Conservation (phyloP, 805 yeast genomes). For the Spencermartinsiella europaea region DNA sequence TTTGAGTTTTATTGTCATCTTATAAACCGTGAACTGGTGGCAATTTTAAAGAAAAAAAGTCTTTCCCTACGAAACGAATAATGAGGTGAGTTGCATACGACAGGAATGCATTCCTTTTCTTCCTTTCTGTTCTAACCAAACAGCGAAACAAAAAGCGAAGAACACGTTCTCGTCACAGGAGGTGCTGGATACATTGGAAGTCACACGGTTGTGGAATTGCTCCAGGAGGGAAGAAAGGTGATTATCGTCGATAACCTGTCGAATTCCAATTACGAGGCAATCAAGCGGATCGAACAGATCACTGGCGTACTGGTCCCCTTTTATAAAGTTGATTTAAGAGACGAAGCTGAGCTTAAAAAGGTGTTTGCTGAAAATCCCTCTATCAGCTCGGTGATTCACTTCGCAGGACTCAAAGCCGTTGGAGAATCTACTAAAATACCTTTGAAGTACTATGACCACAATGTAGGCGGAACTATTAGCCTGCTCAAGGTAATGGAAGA, state of each 20-base stretch:
- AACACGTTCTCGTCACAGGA: conserved; percentile 65
- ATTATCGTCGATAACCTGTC: conserved; percentile 67
- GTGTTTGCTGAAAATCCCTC: conserved; percentile 45
- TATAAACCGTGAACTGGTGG: too few species aligned
- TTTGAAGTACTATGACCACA: conserved; percentile 60
- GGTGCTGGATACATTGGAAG: conserved; percentile 88
- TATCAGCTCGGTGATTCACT: conserved; percentile 62
- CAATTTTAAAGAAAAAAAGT: too few species aligned
- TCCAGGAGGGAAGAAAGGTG: conserved; percentile 59
- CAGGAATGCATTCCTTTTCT: too few species aligned
- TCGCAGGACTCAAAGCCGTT: conserved; percentile 81
- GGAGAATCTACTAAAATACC: conserved; percentile 72
- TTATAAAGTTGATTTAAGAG: conserved; percentile 52
- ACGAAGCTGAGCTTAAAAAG: conserved; percentile 41
- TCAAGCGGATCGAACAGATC: conserved; percentile 55
- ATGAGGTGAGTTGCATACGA: too few species aligned
- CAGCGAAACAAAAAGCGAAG: too few species aligned
- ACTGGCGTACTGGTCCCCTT: conserved; percentile 47
- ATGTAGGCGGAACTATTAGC: conserved; percentile 58
- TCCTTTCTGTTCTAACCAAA: too few species aligned
- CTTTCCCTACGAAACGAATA: too few species aligned
- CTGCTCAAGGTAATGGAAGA: conserved; percentile 50
- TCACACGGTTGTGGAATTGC: conserved; percentile 59
- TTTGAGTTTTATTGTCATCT: too few species aligned
- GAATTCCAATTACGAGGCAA: conserved; percentile 63